Evolutionary conservation across 2,329 filamentous ascomycete species (phyloP).

Genomic region (Alternaria sp.): DNA sequence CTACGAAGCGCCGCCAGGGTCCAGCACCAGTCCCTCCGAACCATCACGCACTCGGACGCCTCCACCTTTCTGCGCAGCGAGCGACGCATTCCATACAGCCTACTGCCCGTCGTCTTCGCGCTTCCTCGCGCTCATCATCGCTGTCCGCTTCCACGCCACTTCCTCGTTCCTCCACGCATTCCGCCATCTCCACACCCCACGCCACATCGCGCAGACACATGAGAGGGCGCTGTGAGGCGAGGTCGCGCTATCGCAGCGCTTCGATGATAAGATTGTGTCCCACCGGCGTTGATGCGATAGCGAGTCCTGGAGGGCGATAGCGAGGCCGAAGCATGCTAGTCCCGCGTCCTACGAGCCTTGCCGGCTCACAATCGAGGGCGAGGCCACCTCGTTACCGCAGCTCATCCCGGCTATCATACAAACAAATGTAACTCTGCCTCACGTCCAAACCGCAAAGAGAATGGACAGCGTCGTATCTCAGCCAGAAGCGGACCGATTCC

Average conservation of each 20-base stretch:
- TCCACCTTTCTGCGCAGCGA: background rate
- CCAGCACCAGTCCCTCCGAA: background rate
- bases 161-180: background rate
- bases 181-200: background rate
- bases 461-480: background rate
- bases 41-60: background rate
- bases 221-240: no score
- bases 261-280: background rate
- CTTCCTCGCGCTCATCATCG: background rate
- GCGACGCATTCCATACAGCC: background rate
- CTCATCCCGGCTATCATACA: background rate
- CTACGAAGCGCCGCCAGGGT: background rate
- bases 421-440: background rate
- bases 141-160: background rate
- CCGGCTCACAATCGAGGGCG: background rate
- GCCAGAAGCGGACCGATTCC: background rate
- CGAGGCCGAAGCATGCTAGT: no score
- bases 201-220: background rate
- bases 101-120: background rate
- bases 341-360: background rate
- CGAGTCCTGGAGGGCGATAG: background rate
- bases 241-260: background rate
- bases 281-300: background rate
- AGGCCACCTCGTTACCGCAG: background rate
- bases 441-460: background rate